These are phyloP conservation scores for Penicillium crustosum DNA, from an alignment of 2,329 filamentous ascomycete species.

Conservation along the genomic window DNA sequence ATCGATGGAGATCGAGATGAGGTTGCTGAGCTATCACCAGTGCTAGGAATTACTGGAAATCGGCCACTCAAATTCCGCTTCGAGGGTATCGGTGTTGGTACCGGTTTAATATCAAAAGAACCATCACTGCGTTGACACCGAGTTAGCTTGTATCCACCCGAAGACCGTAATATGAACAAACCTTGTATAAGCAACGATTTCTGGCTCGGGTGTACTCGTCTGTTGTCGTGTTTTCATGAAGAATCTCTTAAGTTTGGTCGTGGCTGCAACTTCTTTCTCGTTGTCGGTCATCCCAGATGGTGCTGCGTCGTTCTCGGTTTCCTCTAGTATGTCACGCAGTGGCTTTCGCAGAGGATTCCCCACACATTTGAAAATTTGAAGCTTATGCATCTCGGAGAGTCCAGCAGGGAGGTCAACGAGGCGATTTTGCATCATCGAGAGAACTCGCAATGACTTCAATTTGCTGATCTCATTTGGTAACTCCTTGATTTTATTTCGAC, in stretches of 20 bases:
- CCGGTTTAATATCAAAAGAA: constrained; percentile 71
- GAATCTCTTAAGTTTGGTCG: constrained; percentile 60
- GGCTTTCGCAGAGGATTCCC: constrained; percentile 84
- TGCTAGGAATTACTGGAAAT: constrained; percentile 57
- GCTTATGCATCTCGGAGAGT: constrained; percentile 82
- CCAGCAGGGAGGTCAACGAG: constrained; percentile 81
- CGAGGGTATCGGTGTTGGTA: constrained; percentile 56
- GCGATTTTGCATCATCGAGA: constrained; percentile 83
- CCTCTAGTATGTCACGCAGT: constrained; percentile 66
- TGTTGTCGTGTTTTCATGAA: constrained; percentile 49
- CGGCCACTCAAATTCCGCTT: constrained; percentile 56
- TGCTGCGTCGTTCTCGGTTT: constrained; percentile 65
- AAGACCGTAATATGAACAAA: constrained; percentile 17
- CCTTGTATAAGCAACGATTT: constrained; percentile 49
- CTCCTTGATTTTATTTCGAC: constrained; percentile 76
- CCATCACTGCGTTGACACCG: constrained; percentile 60
- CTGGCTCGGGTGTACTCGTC: constrained; percentile 42
- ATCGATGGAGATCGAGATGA: constrained; percentile 70
- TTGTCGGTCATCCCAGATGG: constrained; percentile 55
- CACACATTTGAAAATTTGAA: constrained; percentile 86
- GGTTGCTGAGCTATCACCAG: constrained; percentile 57
- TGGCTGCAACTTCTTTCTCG: constrained; percentile 61
- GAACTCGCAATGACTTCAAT: constrained; percentile 80
- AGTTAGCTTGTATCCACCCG: constrained; percentile 12
- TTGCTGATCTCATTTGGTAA: constrained; percentile 78